A percentile compares a stretch with the other conserved stretches of the same genome.
These are phyloP conservation scores for Phlyctochytrium bullatum DNA, from an alignment of 192 early-diverging fungal species.

Conservation along the genomic window DNA sequence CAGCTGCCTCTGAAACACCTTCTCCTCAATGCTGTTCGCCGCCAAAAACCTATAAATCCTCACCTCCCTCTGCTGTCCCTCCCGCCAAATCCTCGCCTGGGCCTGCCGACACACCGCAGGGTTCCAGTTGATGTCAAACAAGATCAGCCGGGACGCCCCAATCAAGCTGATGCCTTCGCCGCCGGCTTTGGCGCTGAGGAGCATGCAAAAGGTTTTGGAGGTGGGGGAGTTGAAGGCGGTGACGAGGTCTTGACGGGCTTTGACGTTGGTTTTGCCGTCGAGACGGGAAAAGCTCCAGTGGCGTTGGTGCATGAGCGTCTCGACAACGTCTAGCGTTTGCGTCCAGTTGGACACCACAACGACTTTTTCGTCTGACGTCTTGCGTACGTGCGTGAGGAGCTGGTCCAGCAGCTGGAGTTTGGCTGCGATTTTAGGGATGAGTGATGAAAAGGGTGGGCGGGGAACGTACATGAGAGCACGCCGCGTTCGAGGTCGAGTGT, in stretches of 20 bases:
- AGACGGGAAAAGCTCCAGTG: constrained; percentile 77
- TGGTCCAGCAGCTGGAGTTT: too few species aligned
- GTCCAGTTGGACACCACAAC: constrained; percentile 99
- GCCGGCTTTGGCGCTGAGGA: background rate
- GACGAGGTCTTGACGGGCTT: constrained; percentile 7
- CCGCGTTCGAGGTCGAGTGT: background rate
- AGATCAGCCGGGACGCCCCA: constrained; percentile 92
- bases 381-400: constrained; percentile 49
- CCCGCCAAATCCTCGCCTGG: constrained; percentile 84
- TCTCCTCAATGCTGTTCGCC: constrained; percentile 99
- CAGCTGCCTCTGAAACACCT: constrained; percentile 94
- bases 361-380: constrained; percentile 74
- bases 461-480: background rate
- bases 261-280: constrained; percentile 89
- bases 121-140: constrained; percentile 95
- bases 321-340: constrained; percentile 93
- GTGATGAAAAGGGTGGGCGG: too few species aligned
- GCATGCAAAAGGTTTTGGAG: background rate
- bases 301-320: constrained; percentile 72
- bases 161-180: constrained; percentile 45
- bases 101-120: constrained; percentile 96
- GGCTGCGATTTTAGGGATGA: too few species aligned
- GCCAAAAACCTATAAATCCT: constrained; percentile 96
- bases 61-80: constrained; percentile 70
- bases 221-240: background rate